Evolutionary conservation across 257 asterid species (phyloP).

Genomic region (Jacaranda copaia): DNA sequence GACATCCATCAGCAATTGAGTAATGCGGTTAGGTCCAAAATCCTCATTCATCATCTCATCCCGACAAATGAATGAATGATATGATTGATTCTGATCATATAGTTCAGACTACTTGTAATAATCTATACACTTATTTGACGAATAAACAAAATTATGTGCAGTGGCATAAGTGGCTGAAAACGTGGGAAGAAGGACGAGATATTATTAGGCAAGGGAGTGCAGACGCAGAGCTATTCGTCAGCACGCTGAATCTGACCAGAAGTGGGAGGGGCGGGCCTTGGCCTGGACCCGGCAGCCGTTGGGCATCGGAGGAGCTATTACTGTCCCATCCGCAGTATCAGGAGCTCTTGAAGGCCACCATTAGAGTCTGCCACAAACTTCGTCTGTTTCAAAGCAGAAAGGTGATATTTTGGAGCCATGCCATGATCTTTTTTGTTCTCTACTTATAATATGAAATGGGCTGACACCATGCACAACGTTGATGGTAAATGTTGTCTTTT

Average conservation of each 20-base stretch:
- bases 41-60: neutral
- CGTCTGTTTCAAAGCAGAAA: conserved; percentile 46
- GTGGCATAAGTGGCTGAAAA: conserved; percentile 83
- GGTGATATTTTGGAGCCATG: conserved; percentile 32
- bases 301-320: conserved; percentile 37
- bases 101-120: too few species aligned
- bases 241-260: conserved; percentile 52
- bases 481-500: neutral
- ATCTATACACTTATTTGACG: too few species aligned
- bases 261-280: neutral
- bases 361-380: conserved; percentile 50
- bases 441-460: too few species aligned
- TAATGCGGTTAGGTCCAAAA: conserved; percentile 51
- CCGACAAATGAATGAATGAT: too few species aligned
- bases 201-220: conserved; percentile 27
- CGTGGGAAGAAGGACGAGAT: conserved; percentile 35
- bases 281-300: neutral
- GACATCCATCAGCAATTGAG: conserved; percentile 57
- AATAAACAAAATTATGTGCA: conserved; percentile 22
- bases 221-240: conserved; percentile 63
- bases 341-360: conserved; percentile 48
- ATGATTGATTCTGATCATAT: neutral
- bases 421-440: too few species aligned
- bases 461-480: conserved; percentile 16
- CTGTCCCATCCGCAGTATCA: conserved; percentile 56